Base-by-base conservation (phyloP, 1,284 basidiomycete genomes). In the Austroboletus novae-zelandiae region DNA sequence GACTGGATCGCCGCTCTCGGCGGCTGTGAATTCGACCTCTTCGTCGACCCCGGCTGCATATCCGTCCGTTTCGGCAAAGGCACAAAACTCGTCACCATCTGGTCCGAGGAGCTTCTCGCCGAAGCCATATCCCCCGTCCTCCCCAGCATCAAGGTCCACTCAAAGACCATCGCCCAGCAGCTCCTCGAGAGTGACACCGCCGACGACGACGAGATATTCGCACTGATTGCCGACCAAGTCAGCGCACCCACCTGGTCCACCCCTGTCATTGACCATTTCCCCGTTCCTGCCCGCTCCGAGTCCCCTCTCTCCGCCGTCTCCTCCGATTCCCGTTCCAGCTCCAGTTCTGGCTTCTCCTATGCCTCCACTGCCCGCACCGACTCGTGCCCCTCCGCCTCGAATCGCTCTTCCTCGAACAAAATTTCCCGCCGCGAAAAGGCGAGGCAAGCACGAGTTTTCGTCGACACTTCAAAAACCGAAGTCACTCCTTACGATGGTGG, bases 401-500 rank as follows among this genome's bases (percentile, higher is more conserved):
- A 70, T 36, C 67, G 69, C 31, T 57, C 67, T 10, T 57, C 58
- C 45, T 66, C 65, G 18, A 60, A 65, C 58, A 78, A 77, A 61
- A 74, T 78, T 48, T 85, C 84, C 30, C 82, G 84, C 50, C 78
- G 85, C 53, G 85, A 87, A 66, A 78, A 78, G 47, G 78, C 78
- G 10, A 77, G 83, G 55, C 81, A 84, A 64, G 78, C 78, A 18
- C 81, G 79, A 55, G 83, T 89, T 57, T 88, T 78, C 62, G 67
- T 91, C 47, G 87, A 91, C 66, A 76, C 75, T 23, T 70, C 80
- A 60, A 90, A 83, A 75, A 87, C 70, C 40, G 84, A 86, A 48
- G 84, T 90, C 53, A 90, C 87, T 43, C 85, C 85, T 62, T 91
- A 91, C 62, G 87, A 90, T 58, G 88, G 87, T 53, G 87, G 88